Evolutionary conservation across 2,329 filamentous ascomycete species (phyloP), one percentile per base, ranked within the genome.

Genomic region (Colletotrichum lentis): DNA sequence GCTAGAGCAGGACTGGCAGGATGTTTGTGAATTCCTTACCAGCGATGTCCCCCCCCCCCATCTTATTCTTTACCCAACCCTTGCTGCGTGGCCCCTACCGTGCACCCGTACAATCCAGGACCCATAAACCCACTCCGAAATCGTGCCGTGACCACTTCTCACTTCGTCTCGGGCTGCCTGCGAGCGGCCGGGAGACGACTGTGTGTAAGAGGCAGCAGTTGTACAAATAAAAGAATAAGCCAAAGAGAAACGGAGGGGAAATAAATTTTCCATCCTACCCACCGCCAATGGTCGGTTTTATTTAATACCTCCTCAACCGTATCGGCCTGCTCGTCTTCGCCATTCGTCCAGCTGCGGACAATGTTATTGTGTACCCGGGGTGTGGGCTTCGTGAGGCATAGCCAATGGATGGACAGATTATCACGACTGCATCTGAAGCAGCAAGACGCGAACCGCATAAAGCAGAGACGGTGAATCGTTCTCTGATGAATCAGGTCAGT

Each of bases 291-390:
- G 43, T 49, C 11, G 52, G 39, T 61, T 10, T 35, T 35, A 35
- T 8, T 8, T 66, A 61, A 52, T 61, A 37, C 64, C 52, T 44
- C 22, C 37, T 53, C 39, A 35, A 61, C 50, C 39, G 55, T 49
- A 41, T 67, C 53, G 54, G 41, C 39, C 31, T 49, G 11, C 22
- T 14, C 39, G 27, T 37, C 52, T 54, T 37, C 47, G 46, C 53
- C 64, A 46, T 58, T 64, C 60, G 43, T 47, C 6, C 24, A 56
- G 18, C 20, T 43, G 37, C 22, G 8, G 14, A 16, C n/a, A 8
- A 20, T 12, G 47, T 35, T 35, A 35, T 37, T 50, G 37, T 37
- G 35, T 43, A 43, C 50, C 27, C 52, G 50, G 35, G 14, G 39
- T 31, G 39, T 46, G 43, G 43, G 50, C 47, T 64, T 47, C 41